These are phyloP conservation scores for Amaranthus palmeri DNA, from an alignment of 148 eudicot genomes.

Conservation along the genomic window DNA sequence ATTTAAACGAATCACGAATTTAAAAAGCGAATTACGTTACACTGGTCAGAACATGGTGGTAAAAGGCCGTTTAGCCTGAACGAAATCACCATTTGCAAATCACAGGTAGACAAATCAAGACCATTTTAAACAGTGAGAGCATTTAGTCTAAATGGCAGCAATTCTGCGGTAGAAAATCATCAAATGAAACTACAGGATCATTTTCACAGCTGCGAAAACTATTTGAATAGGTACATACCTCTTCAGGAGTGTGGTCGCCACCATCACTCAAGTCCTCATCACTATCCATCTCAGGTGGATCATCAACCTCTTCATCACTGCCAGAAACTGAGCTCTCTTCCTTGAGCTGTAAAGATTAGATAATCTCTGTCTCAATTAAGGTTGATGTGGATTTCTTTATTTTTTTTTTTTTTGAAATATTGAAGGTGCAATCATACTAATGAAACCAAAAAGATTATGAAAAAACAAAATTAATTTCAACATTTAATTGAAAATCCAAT, in stretches of 20 bases:
- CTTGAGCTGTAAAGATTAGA: slow-evolving; percentile 46
- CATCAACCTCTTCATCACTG: slow-evolving; percentile 93
- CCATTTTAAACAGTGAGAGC: background rate
- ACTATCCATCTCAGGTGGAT: slow-evolving; percentile 58
- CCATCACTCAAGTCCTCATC: slow-evolving; percentile 82
- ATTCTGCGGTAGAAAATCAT: background rate
- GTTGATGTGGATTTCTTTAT: background rate
- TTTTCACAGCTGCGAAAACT: background rate
- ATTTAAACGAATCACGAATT: no score
- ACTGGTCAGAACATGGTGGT: background rate
- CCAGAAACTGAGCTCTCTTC: slow-evolving; percentile 79
- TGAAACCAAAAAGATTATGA: background rate
- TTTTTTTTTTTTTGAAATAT: no score
- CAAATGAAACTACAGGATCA: background rate
- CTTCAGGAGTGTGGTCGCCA: slow-evolving; percentile 53
- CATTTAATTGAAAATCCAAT: no score
- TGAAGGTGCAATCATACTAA: background rate
- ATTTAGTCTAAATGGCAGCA: background rate
- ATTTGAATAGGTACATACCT: slow-evolving; percentile 41
- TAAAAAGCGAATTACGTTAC: background rate
- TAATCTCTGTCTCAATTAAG: background rate
- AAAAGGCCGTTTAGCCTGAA: background rate
- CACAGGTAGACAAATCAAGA: background rate
- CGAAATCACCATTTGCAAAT: background rate
- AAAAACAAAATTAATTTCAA: background rate